phyloP scores from a whole-genome alignment of 2,329 filamentous ascomycete species.

The Scedosporium minutisporum region DNA sequence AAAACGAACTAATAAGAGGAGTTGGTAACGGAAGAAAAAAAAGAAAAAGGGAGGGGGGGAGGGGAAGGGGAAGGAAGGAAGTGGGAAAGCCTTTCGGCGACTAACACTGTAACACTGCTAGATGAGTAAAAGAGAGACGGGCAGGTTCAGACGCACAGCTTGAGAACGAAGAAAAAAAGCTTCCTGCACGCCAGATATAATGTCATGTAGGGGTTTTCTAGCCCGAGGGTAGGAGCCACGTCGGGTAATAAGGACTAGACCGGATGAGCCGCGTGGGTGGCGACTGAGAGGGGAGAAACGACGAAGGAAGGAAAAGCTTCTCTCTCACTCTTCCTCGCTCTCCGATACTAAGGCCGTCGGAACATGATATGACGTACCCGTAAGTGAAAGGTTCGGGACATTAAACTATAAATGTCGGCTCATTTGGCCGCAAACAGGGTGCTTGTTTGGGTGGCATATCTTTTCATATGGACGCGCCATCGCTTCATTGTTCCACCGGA shows the following conservation, averaged over 20 bases:
- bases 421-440: not conserved
- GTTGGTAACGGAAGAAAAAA: too few relatives aligned
- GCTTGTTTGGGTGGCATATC: not conserved
- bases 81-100: not conserved
- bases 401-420: slow-evolving; percentile 5
- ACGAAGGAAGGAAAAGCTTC: not conserved
- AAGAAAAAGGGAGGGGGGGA: not conserved
- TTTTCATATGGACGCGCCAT: not conserved
- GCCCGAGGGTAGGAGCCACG: not conserved
- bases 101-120: not conserved
- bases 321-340: too few relatives aligned
- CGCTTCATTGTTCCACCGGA: not conserved
- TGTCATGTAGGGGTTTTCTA: not conserved
- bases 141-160: not conserved
- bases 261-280: not conserved
- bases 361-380: not conserved
- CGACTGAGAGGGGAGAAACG: not conserved
- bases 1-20: too few relatives aligned
- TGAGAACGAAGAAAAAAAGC: not conserved
- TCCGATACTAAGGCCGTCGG: not conserved
- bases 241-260: slow-evolving; percentile 2
- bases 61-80: not conserved
- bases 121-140: not conserved
- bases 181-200: slow-evolving; percentile 5
- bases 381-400: not conserved